Conservation (phyloP, 495 filamentous ascomycete genomes). For the Annulohypoxylon moriforme region DNA sequence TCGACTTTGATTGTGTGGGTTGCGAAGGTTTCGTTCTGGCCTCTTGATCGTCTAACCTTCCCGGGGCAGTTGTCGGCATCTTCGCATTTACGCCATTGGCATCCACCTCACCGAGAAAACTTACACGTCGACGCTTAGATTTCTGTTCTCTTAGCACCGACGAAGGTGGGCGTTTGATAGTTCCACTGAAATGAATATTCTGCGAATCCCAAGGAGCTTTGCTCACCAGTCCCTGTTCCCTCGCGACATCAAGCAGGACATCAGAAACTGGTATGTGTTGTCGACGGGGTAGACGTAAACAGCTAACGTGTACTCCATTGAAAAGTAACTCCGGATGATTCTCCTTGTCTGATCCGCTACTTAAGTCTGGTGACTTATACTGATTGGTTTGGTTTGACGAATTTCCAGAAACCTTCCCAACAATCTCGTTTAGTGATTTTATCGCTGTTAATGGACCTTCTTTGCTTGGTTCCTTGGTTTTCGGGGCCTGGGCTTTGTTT, state of each 20-base stretch:
- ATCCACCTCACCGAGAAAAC: conserved; percentile 15
- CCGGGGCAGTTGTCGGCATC: neutral
- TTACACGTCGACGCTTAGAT: conserved; percentile 43
- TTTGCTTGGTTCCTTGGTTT: neutral
- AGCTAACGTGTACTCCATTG: conserved; percentile 42
- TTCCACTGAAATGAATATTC: conserved; percentile 2
- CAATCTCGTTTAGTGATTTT: neutral
- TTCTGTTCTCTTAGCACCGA: conserved; percentile 20
- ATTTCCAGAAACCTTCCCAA: neutral
- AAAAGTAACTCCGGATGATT: conserved; percentile 16
- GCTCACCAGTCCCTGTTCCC: conserved; percentile 53
- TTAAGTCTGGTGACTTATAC: neutral
- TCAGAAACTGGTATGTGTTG: conserved; percentile 34
- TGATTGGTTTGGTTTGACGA: neutral
- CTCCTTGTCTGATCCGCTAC: conserved; percentile 1
- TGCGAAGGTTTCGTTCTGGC: conserved; percentile 34
- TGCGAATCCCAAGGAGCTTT: conserved; percentile 32
- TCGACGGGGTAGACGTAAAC: conserved; percentile 35
- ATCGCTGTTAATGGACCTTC: conserved; percentile 1
- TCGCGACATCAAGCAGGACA: conserved; percentile 38
- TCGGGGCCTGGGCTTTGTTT: conserved; percentile 13
- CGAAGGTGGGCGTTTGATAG: conserved; percentile 30
- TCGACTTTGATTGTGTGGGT: conserved; percentile 32
- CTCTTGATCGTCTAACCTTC: neutral
- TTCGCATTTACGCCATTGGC: neutral